Evolutionary conservation across 1,284 basidiomycete species (phyloP).

Genomic region (Ceratorhiza oryzae-sativae): DNA sequence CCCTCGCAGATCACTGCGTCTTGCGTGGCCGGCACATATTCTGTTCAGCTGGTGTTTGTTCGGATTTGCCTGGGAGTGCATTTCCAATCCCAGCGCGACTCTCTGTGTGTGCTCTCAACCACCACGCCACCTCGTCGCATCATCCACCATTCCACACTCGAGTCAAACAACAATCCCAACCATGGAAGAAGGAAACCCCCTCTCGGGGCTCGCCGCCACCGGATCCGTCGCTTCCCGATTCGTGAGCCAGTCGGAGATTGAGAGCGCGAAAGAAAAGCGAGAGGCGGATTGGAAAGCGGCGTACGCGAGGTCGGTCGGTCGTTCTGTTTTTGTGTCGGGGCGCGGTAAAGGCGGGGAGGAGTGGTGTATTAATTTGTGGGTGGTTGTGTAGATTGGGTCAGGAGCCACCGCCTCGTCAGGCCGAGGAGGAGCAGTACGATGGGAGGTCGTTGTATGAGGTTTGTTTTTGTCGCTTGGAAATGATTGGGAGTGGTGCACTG

Average conservation of each 20-base stretch:
- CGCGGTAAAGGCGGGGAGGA: background rate
- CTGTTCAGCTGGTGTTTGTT: background rate
- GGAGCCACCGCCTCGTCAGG: slow-evolving; percentile 80
- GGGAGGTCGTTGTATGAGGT: slow-evolving; percentile 91
- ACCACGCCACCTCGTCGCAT: background rate
- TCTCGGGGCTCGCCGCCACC: slow-evolving; percentile 8
- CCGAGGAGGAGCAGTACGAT: slow-evolving; percentile 76
- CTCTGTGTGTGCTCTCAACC: background rate
- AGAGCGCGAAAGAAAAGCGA: slow-evolving; percentile 73
- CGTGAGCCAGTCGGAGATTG: slow-evolving; percentile 77
- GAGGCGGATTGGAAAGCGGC: slow-evolving; percentile 93
- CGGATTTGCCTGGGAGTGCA: background rate
- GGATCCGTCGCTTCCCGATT: slow-evolving; percentile 52
- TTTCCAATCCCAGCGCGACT: background rate
- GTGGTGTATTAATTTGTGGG: slow-evolving; percentile 37
- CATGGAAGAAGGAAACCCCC: slow-evolving; percentile 36
- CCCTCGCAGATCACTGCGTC: no score
- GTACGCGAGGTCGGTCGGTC: slow-evolving; percentile 76
- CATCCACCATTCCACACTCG: background rate
- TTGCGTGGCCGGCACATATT: no score
- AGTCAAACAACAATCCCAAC: background rate
- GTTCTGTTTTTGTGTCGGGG: background rate
- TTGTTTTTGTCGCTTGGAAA: slow-evolving; percentile 50
- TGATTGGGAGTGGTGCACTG: background rate
- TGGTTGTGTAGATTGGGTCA: slow-evolving; percentile 80